Base-by-base conservation (phyloP, 306 rosid species). In the Glycine tomentella region DNA sequence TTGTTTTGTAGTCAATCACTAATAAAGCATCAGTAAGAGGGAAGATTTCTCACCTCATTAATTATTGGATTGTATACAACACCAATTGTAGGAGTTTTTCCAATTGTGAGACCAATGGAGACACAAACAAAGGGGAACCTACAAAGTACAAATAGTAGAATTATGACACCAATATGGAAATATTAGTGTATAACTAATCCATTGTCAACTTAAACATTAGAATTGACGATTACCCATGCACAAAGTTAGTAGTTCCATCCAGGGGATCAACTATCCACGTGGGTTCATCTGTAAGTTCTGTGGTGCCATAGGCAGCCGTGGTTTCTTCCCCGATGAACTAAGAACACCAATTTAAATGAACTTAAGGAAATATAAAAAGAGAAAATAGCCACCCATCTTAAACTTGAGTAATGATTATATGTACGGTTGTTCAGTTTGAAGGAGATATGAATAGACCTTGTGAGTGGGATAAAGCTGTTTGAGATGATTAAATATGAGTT, bases 221-320 rank as follows among this genome's bases (percentile, higher is more conserved):
- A 79, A 76, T 68, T 74, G 71, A 84, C 36, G 33, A 44, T 82
- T 92, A 96, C 98, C 99, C 97, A 80, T 96, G 98, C 17, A 93
- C 99, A 51, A 96, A 96, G 86, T 95, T 95, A 36, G 97, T 96
- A 53, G 99, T 96, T 87, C 99, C 99, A 83, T 96, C 99, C 65
- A 96, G 85, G 77, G 99, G 99, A 90, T 96, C 99, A 46, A 96
- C 98, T 77, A 96, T 89, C 99, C 99, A 96, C 46, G 99, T 96
- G 53, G 91, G 98, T 46, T 93, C 97, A 87, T 96, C 94, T 0
- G 99, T 93, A 83, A 96, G 92, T 78, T 96, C 98, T n/a, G 89
- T 84, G 70, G 66, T 75, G 74, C 99, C 98, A 85, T 8, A 77
- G 68, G 97, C 97, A 87, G 99, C 99, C 2, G 98, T 87, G 77